A percentile compares a stretch with the other conserved stretches of the same genome.
phyloP scores from a whole-genome alignment of 78 protist genomes.

The Planoprotostelium fungivorum region DNA sequence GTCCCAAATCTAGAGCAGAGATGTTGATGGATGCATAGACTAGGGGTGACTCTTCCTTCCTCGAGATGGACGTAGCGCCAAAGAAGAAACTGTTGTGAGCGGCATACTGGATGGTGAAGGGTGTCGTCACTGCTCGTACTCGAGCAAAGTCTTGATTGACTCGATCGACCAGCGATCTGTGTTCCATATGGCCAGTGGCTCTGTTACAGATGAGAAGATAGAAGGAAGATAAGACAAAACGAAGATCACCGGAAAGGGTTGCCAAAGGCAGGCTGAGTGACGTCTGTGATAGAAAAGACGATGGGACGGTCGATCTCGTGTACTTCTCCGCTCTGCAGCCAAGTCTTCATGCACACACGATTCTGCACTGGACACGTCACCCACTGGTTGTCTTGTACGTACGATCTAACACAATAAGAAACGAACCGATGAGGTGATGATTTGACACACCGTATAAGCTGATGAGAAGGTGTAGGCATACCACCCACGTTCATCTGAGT shows the following conservation, averaged over 20 bases:
- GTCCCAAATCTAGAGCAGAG: conserved; percentile 19
- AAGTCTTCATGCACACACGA: conserved; percentile 25
- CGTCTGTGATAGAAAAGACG: conserved; percentile 10
- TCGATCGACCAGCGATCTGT: conserved; percentile 28
- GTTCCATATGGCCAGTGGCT: conserved; percentile 13
- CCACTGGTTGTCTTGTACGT: conserved; percentile 28
- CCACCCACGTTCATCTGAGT: conserved; percentile 37
- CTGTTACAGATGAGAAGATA: conserved; percentile 25
- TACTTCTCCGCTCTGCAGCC: not conserved
- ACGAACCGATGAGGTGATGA: too few relatives aligned
- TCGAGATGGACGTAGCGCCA: conserved; percentile 21
- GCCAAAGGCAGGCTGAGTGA: not conserved
- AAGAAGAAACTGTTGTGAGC: conserved; percentile 24
- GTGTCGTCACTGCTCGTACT: conserved; percentile 5
- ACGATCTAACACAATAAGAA: not conserved
- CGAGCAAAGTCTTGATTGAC: conserved; percentile 28
- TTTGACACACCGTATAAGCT: conserved; percentile 10
- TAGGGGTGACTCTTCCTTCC: conserved; percentile 32
- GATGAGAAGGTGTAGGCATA: conserved; percentile 52
- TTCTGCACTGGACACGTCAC: conserved; percentile 7
- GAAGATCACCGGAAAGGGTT: not conserved
- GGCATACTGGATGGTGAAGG: conserved; percentile 36
- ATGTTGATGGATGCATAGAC: conserved; percentile 26
- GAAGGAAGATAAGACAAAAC: conserved; percentile 14
- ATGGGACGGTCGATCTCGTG: conserved; percentile 6